Percentiles rank a stretch among this genome's conserved stretches.
These are phyloP conservation scores for Pichia nakasei DNA, from an alignment of 805 yeast genomes.

Conservation along the genomic window DNA sequence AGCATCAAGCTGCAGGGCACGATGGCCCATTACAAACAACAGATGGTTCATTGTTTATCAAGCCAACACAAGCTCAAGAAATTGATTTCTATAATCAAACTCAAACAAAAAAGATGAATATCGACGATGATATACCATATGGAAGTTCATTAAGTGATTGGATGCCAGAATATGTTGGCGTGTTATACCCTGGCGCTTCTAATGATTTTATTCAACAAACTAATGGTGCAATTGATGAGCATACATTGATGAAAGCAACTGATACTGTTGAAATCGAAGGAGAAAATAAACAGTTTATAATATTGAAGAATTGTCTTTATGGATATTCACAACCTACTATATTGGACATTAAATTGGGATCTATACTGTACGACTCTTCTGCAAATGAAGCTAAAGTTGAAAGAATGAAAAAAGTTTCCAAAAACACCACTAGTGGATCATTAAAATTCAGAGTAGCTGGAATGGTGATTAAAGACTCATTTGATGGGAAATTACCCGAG, in stretches of 20 bases:
- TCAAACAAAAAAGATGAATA: slow-evolving; percentile 10
- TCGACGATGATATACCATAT: slow-evolving; percentile 17
- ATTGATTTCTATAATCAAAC: slow-evolving; percentile 57
- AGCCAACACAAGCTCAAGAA: slow-evolving; percentile 58
- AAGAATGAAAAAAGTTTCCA: slow-evolving; percentile 56
- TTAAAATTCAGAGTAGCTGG: slow-evolving; percentile 80
- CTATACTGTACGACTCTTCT: slow-evolving; percentile 53
- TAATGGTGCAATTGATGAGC: slow-evolving; percentile 18
- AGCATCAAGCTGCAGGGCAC: slow-evolving; percentile 90
- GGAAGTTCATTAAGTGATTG: slow-evolving; percentile 39
- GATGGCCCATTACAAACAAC: slow-evolving; percentile 61
- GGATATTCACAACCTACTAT: slow-evolving; percentile 63
- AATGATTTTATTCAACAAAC: slow-evolving; percentile 17
- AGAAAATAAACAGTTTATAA: slow-evolving; percentile 36
- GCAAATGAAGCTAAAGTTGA: slow-evolving; percentile 51
- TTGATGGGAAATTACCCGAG: slow-evolving; percentile 13
- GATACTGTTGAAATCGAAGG: slow-evolving; percentile 11
- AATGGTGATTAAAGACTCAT: slow-evolving; percentile 43
- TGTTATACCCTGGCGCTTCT: slow-evolving; percentile 38
- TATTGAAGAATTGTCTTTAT: slow-evolving; percentile 59
- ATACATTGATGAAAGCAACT: slow-evolving; percentile 10
- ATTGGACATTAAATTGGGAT: slow-evolving; percentile 79
- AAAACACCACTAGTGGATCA: slow-evolving; percentile 71
- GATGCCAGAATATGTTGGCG: slow-evolving; percentile 61
- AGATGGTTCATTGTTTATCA: slow-evolving; percentile 63